A percentile compares a stretch with the other conserved stretches of the same genome.
Evolutionary conservation across 805 yeast species (phyloP).

Genomic region (Teunomyces lycoperdinae): DNA sequence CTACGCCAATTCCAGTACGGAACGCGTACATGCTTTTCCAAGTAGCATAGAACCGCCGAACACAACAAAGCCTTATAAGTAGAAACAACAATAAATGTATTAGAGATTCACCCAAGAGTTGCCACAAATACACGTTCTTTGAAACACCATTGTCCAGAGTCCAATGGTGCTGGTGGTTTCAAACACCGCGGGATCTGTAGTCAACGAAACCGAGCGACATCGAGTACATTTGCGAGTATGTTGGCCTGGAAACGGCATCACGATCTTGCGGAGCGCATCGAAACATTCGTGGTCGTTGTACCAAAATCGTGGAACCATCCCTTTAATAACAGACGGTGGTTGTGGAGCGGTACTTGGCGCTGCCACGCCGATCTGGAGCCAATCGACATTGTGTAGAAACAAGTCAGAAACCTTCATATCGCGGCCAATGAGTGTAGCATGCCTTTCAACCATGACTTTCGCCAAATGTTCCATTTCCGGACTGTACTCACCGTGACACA

Average conservation of each 20-base stretch:
- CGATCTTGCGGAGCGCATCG: conserved; percentile 38
- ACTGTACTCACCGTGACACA: conserved; percentile 61
- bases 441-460: conserved; percentile 46
- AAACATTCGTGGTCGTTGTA: conserved; percentile 23
- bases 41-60: conserved; percentile 20
- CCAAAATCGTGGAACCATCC: conserved; percentile 20
- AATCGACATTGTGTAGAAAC: conserved; percentile 61
- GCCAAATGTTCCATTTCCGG: conserved; percentile 39
- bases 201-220: conserved; percentile 41
- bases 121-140: conserved; percentile 75
- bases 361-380: conserved; percentile 51
- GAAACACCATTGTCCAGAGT: conserved; percentile 63
- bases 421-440: conserved; percentile 38
- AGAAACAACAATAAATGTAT: too few species aligned
- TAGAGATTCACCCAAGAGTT: conserved; percentile 60
- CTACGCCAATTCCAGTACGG: conserved; percentile 26
- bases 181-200: conserved; percentile 38
- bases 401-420: conserved; percentile 52
- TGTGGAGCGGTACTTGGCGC: not conserved
- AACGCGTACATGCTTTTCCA: conserved; percentile 30
- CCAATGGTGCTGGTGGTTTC: conserved; percentile 30
- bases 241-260: conserved; percentile 18
- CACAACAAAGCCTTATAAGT: not conserved
- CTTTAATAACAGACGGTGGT: not conserved
- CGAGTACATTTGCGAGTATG: conserved; percentile 37